Evolutionary conservation across 2,329 filamentous ascomycete species (phyloP).

Genomic region (Aspergillus amoenus): DNA sequence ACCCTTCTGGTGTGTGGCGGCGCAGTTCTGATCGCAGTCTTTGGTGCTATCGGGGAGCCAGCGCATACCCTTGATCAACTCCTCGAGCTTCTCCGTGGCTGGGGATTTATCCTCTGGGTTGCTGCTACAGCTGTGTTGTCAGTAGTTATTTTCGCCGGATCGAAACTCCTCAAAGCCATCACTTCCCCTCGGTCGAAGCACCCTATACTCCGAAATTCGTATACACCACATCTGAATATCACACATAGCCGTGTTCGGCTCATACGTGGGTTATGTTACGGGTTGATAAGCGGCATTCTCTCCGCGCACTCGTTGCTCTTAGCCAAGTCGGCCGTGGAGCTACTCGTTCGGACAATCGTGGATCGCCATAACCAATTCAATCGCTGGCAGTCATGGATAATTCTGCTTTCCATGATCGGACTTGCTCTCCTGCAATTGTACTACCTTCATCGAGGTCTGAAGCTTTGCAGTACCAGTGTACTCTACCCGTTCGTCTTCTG

Average conservation of each 20-base stretch:
- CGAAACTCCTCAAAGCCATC: slow-evolving; percentile 45
- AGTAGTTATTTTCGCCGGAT: slow-evolving; percentile 62
- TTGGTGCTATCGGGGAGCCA: slow-evolving; percentile 90
- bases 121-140: slow-evolving; percentile 73
- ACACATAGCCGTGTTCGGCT: slow-evolving; percentile 67
- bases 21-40: slow-evolving; percentile 88
- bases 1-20: slow-evolving; percentile 84
- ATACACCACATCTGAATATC: slow-evolving; percentile 36
- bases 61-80: slow-evolving; percentile 85
- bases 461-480: slow-evolving; percentile 68
- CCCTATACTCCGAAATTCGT: slow-evolving; percentile 45
- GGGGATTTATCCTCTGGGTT: slow-evolving; percentile 87
- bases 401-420: slow-evolving; percentile 75
- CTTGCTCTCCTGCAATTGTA: slow-evolving; percentile 90
- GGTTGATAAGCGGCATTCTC: slow-evolving; percentile 84
- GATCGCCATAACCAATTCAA: slow-evolving; percentile 91
- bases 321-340: slow-evolving; percentile 93
- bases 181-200: slow-evolving; percentile 34
- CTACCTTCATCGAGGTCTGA: slow-evolving; percentile 89
- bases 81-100: slow-evolving; percentile 69
- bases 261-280: slow-evolving; percentile 80
- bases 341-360: slow-evolving; percentile 81
- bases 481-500: too few relatives aligned
- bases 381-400: slow-evolving; percentile 91
- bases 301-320: slow-evolving; percentile 91